Conservation (phyloP, 2,329 filamentous ascomycete genomes). For the Sordariomycetes sp. region DNA sequence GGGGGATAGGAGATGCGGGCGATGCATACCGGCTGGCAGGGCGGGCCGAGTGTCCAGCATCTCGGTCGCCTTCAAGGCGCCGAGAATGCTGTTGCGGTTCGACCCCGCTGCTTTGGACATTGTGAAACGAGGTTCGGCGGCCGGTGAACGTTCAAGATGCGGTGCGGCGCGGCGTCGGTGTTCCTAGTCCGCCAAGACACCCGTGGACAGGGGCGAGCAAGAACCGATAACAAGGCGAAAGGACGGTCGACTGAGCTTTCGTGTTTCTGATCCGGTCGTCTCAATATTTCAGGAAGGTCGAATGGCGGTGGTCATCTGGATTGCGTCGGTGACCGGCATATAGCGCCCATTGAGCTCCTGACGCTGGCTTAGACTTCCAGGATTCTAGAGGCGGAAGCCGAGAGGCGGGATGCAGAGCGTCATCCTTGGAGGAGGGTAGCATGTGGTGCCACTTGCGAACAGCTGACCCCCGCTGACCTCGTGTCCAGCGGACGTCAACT, state of each 20-base stretch:
- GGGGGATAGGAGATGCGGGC: not conserved
- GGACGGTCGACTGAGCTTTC: not conserved
- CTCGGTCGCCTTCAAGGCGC: slow-evolving; percentile 65
- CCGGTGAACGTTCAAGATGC: not conserved
- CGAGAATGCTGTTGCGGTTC: slow-evolving; percentile 46
- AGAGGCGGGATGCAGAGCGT: not conserved
- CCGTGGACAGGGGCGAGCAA: not conserved
- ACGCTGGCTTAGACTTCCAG: not conserved
- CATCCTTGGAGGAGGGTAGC: not conserved
- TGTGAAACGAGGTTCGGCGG: not conserved
- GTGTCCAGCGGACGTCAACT: too few relatives aligned
- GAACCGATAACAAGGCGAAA: not conserved
- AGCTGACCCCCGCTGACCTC: not conserved
- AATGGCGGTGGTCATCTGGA: not conserved
- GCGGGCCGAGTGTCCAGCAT: slow-evolving; percentile 67
- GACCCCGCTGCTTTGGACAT: slow-evolving; percentile 31
- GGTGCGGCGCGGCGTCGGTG: not conserved
- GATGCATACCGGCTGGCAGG: slow-evolving; percentile 59
- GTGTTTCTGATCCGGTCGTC: not conserved
- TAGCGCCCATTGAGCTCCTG: not conserved
- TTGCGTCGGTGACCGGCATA: not conserved
- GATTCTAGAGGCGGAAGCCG: not conserved
- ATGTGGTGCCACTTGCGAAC: not conserved
- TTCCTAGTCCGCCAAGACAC: not conserved
- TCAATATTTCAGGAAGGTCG: not conserved